Base-by-base conservation (phyloP, 352 stramenopile genomes). In the Phytophthora megakarya region DNA sequence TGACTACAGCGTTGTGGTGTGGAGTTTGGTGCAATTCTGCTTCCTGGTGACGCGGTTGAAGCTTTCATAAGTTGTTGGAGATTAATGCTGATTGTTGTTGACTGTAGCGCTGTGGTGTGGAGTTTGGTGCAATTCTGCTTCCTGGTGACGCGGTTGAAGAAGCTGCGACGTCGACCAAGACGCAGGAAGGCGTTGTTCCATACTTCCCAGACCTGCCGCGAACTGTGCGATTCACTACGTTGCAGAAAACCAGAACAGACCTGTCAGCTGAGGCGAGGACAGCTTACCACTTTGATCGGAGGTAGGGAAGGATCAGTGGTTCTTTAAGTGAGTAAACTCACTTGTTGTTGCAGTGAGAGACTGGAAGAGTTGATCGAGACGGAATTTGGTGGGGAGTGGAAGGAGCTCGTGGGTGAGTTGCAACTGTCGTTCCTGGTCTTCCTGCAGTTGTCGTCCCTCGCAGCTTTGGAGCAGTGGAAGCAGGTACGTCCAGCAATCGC, bases 391-490 rank as follows among this genome's bases (percentile, higher is more conserved):
- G 69, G 65, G 0, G 61, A 75, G 39, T 97, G 88, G 87, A 47
- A 89, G 51, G 68, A 91, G 37, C 75, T 98, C 26, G 39, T 98
- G 13, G 96, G 90, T 23, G 94, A 98, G 76, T 62, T 98, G 55
- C 93, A 98, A 70, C 67, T 98, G n/a, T 81, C 90, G 5, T 98
- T 98, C 61, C 50, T 98, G 12, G 49, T 98, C 4, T 98, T 98
- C 73, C 62, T 98, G 32, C 84, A 97, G 69, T 62, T 98, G n/a
- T 95, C 93, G 40, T 98, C 94, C 37, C 80, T 98, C 21, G 71
- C 83, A 13, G 95, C 93, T 3, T 75, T 98, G 35, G 82, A 98
- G 70, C 90, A 98, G 69, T 98, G 96, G 96, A 97, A 97, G 60
- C 79, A 94, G 81, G 80, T 91, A 48, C 32, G n/a, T 25, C 22